Percentiles rank a stretch among this genome's conserved stretches.
Evolutionary conservation across 805 yeast genomes (phyloP).

Genomic region (Spathaspora gorwiae): DNA sequence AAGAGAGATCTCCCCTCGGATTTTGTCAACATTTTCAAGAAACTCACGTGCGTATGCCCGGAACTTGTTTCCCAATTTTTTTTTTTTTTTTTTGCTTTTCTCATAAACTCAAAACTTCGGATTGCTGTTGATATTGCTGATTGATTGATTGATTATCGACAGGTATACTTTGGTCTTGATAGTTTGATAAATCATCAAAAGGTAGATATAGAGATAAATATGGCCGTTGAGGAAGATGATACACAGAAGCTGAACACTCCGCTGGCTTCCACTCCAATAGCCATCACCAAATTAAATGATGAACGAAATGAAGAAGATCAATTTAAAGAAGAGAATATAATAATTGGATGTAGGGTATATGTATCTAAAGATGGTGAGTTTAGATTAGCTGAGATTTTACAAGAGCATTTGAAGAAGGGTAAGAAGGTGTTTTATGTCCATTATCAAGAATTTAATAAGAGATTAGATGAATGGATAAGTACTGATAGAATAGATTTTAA

Average conservation of each 20-base stretch:
- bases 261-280: constrained; percentile 8
- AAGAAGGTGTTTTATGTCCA: constrained; percentile 85
- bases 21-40: too few relatives aligned
- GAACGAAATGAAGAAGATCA: background rate
- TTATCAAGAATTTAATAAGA: constrained; percentile 88
- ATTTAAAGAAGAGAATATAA: constrained; percentile 45
- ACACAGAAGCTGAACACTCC: constrained; percentile 6
- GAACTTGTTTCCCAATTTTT: too few relatives aligned
- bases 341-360: constrained; percentile 76
- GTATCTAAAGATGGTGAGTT: constrained; percentile 77
- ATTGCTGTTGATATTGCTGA: too few relatives aligned
- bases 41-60: too few relatives aligned
- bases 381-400: constrained; percentile 80
- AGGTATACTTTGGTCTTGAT: too few relatives aligned
- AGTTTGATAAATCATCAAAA: too few relatives aligned
- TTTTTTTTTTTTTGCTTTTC: too few relatives aligned
- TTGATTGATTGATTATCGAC: too few relatives aligned
- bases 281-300: constrained; percentile 5
- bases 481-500: constrained; percentile 65
- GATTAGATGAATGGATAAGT: constrained; percentile 93
- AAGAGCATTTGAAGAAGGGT: constrained; percentile 69
- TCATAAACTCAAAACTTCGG: too few relatives aligned
- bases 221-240: constrained; percentile 10
- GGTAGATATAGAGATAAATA: background rate
- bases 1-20: too few relatives aligned